Base-by-base conservation (phyloP, 495 filamentous ascomycete species). In the Bathelium albidoporum region DNA sequence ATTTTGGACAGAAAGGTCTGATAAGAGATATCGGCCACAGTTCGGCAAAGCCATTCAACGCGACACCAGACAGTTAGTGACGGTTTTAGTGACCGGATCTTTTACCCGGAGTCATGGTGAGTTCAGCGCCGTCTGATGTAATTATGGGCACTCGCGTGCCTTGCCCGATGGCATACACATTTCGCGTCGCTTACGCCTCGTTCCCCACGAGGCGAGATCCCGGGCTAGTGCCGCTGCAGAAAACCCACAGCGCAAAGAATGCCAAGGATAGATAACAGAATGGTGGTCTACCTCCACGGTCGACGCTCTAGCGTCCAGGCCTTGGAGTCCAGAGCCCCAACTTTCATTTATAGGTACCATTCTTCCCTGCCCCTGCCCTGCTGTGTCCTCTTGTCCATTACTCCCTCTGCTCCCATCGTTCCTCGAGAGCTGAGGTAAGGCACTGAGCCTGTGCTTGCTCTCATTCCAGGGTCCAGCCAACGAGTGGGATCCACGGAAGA, bases 241-340 rank as follows among this genome's bases (percentile, higher is more conserved):
- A 55, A 12, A 12, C 49, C 12, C 49, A 55, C 12, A 55, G 24
- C 22, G 24, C 7, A 5, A 11, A 9, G 5, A n/a, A 55, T 20
- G 49, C 49, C 49, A 55, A 55, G 49, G 49, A 55, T 55, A 55
- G 49, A 55, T 55, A 55, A 55, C 22, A 29, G 20, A 55, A 11
- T 28, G 24, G n/a, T 55, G 49, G 12, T 49, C 14, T 16, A 29
- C 24, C 29, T 55, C 9, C 24, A 28, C 16, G 49, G 49, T 26
- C 26, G 2, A 12, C 20, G 44, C 14, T 49, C n/a, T 49, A n/a
- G 20, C 20, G 49, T n/a, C 22, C 49, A 29, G 49, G 49, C 20
- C 24, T 55, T 55, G 12, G 49, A 16, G 22, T 20, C 49, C 5
- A 55, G 49, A 55, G 49, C 20, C 49, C 49, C 49, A 55, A 9